Evolutionary conservation across 2,329 filamentous ascomycete genomes (phyloP).

Genomic region (Cyphellophora attinorum): DNA sequence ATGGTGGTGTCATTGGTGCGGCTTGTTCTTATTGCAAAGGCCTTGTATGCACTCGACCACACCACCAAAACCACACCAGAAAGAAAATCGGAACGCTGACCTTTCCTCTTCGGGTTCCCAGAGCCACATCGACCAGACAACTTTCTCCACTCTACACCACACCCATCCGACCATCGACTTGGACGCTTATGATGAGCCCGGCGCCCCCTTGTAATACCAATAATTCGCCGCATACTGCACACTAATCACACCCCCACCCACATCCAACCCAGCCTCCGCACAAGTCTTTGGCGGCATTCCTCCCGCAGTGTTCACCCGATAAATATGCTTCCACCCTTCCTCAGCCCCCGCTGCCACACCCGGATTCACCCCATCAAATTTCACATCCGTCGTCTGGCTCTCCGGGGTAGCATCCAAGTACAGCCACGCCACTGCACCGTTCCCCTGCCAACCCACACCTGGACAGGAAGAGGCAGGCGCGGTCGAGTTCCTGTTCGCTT

Average conservation of each 20-base stretch:
- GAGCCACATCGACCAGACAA: too few species aligned
- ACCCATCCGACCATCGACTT: too few species aligned
- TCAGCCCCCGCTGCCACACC: background rate
- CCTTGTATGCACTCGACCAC: too few species aligned
- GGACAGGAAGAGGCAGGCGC: slow-evolving; percentile 53
- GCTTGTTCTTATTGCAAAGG: too few species aligned
- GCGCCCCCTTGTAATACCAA: slow-evolving; percentile 47
- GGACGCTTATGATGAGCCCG: too few species aligned
- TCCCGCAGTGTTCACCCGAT: slow-evolving; percentile 74
- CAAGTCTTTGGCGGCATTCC: slow-evolving; percentile 69
- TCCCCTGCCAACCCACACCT: slow-evolving; percentile 49
- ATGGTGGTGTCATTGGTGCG: too few species aligned
- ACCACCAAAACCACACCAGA: too few species aligned
- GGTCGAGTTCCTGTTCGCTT: slow-evolving; percentile 49
- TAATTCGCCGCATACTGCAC: slow-evolving; percentile 79
- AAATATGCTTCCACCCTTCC: slow-evolving; percentile 45
- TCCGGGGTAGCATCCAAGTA: slow-evolving; percentile 46
- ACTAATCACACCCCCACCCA: slow-evolving; percentile 45
- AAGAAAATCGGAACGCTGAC: too few species aligned
- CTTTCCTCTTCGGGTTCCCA: too few species aligned
- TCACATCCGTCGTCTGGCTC: slow-evolving; percentile 47
- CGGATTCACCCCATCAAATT: slow-evolving; percentile 34
- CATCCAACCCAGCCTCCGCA: slow-evolving; percentile 43
- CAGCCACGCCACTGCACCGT: slow-evolving; percentile 71
- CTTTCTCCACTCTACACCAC: too few species aligned